These are phyloP conservation scores for Clonostachys solani DNA, from an alignment of 2,329 filamentous ascomycete genomes.

Conservation along the genomic window DNA sequence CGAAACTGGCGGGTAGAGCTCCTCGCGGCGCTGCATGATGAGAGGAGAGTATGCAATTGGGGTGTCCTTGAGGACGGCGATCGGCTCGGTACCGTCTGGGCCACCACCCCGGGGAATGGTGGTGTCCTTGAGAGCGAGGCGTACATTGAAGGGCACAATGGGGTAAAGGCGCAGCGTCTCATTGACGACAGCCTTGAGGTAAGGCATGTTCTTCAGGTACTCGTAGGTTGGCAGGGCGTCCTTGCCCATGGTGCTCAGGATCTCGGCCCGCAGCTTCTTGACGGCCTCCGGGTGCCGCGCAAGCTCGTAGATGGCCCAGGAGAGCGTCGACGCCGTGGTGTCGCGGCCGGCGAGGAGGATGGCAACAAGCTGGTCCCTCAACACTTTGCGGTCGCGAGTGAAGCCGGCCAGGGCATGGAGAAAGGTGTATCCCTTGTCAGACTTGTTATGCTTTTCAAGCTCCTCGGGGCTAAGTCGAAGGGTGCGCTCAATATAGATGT, in stretches of 20 bases:
- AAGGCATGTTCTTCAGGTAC: slow-evolving; percentile 84
- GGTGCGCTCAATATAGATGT: slow-evolving; percentile 71
- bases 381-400: slow-evolving; percentile 65
- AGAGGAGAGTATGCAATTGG: slow-evolving; percentile 64
- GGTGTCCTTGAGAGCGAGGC: slow-evolving; percentile 67
- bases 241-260: slow-evolving; percentile 61
- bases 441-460: slow-evolving; percentile 61
- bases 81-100: slow-evolving; percentile 52
- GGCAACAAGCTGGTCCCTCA: slow-evolving; percentile 81
- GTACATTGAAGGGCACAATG: slow-evolving; percentile 74
- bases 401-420: slow-evolving; percentile 79
- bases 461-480: slow-evolving; percentile 67
- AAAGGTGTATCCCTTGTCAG: slow-evolving; percentile 74
- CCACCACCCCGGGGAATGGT: slow-evolving; percentile 71
- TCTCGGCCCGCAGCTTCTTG: slow-evolving; percentile 67
- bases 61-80: slow-evolving; percentile 64
- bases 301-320: slow-evolving; percentile 81
- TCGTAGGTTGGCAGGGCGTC: slow-evolving; percentile 64
- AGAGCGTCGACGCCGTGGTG: slow-evolving; percentile 78
- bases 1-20: slow-evolving; percentile 52
- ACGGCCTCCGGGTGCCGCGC: slow-evolving; percentile 65
- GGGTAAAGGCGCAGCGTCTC: slow-evolving; percentile 78
- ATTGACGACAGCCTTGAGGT: slow-evolving; percentile 68
- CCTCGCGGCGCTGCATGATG: slow-evolving; percentile 66
- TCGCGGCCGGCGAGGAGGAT: slow-evolving; percentile 83